Percentiles rank a stretch among this genome's conserved stretches.
These are phyloP conservation scores for Diaporthe ampelina DNA, from an alignment of 2,329 filamentous ascomycete genomes.

Conservation along the genomic window DNA sequence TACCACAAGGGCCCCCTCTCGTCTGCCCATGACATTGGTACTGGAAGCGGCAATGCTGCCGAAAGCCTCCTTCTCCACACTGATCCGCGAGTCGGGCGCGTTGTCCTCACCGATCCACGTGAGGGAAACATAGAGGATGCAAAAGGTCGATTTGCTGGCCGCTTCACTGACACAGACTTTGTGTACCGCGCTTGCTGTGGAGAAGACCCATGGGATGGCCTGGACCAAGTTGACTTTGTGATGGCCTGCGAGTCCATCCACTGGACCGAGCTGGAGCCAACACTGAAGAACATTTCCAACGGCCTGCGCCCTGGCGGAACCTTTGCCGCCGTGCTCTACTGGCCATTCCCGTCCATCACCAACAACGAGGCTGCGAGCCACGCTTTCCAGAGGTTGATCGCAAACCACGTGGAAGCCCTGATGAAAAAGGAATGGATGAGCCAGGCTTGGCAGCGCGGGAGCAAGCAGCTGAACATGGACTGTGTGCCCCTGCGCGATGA, in stretches of 20 bases:
- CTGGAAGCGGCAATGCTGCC: slow-evolving; percentile 18
- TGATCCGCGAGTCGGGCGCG: background rate
- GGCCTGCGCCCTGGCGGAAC: slow-evolving; percentile 22
- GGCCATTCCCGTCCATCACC: slow-evolving; percentile 13
- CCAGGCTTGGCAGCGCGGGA: slow-evolving; percentile 4
- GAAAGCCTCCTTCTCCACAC: background rate
- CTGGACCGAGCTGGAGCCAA: slow-evolving; percentile 21
- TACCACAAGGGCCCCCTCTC: slow-evolving; percentile 6
- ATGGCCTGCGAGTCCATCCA: slow-evolving; percentile 33
- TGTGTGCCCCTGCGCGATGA: background rate
- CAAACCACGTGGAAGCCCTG: background rate
- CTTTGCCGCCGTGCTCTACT: slow-evolving; percentile 22
- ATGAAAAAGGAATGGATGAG: background rate
- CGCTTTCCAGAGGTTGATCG: background rate
- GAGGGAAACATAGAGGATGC: slow-evolving; percentile 6
- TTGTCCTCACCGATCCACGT: slow-evolving; percentile 25
- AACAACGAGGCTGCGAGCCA: background rate
- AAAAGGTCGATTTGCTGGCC: background rate
- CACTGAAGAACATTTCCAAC: slow-evolving; percentile 5
- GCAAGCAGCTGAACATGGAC: slow-evolving; percentile 5
- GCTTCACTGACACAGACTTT: slow-evolving; percentile 3
- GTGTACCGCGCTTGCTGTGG: background rate
- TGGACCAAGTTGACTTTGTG: slow-evolving; percentile 12
- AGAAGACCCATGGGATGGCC: background rate
- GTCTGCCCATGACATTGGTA: slow-evolving; percentile 14